Evolutionary conservation across 1,284 basidiomycete species (phyloP).

Genomic region (Apiotrichum porosum): DNA sequence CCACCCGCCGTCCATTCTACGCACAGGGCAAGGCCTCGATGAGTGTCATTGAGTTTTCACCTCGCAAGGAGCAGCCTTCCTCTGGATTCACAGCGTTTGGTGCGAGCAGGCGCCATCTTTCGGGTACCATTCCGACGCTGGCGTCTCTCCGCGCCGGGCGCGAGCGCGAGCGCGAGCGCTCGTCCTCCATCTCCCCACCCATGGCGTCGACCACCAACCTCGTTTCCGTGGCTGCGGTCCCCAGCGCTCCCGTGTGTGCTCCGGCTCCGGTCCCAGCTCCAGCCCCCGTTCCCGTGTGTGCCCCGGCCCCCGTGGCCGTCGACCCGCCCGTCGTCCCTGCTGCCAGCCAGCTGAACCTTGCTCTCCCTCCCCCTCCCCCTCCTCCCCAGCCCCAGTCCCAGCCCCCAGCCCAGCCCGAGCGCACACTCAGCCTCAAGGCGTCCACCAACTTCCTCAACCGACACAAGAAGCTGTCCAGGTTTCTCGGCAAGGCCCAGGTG

Average conservation of each 20-base stretch:
- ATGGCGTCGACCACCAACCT: too few relatives aligned
- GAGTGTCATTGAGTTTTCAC: conserved; percentile 22
- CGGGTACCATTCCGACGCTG: not conserved
- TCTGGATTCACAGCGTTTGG: not conserved
- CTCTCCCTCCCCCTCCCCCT: not conserved
- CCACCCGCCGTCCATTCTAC: conserved; percentile 19
- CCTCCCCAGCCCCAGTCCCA: not conserved
- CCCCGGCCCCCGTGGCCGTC: not conserved
- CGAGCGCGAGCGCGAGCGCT: not conserved
- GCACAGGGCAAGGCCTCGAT: conserved; percentile 19
- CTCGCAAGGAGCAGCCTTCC: conserved; percentile 1
- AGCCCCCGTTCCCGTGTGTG: not conserved
- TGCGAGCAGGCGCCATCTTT: not conserved
- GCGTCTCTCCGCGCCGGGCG: not conserved
- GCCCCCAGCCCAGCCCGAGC: not conserved
- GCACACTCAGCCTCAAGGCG: conserved; percentile 3
- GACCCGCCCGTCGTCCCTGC: too few relatives aligned
- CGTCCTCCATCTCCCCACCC: not conserved
- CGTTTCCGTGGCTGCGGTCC: not conserved
- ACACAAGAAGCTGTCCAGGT: conserved; percentile 13
- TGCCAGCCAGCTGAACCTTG: not conserved
- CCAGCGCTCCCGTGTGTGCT: not conserved
- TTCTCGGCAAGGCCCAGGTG: conserved; percentile 9
- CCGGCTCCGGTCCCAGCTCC: not conserved
- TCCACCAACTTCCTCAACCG: conserved; percentile 4